Percentiles rank a stretch among this genome's conserved stretches.
Evolutionary conservation across 257 asterid genomes (phyloP).

Genomic region (Jaltomata sinuosa): DNA sequence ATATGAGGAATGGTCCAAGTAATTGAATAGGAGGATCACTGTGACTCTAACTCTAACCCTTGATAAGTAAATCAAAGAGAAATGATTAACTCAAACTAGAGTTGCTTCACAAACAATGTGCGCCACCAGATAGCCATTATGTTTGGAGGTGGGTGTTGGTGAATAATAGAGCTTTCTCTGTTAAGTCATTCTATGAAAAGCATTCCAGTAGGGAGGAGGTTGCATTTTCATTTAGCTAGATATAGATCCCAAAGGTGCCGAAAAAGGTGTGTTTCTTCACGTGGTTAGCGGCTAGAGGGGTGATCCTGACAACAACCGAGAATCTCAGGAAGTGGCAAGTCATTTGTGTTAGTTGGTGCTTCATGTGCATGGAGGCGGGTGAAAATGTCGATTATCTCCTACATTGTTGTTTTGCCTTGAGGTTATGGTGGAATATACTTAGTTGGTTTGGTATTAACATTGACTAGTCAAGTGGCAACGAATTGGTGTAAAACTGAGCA

Average conservation of each 20-base stretch:
- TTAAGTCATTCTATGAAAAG: background rate
- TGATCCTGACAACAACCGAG: background rate
- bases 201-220: background rate
- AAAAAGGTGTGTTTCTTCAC: background rate
- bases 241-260: background rate
- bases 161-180: background rate
- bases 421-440: background rate
- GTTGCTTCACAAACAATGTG: background rate
- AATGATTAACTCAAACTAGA: background rate
- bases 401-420: background rate
- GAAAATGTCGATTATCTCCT: background rate
- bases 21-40: background rate
- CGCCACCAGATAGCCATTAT: background rate
- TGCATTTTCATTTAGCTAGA: background rate
- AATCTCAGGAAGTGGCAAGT: background rate
- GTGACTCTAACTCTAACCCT: background rate
- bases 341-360: background rate
- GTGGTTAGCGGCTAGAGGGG: background rate
- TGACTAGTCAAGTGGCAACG: no score
- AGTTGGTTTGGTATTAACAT: background rate
- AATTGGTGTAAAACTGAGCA: no score
- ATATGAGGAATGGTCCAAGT: background rate
- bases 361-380: background rate
- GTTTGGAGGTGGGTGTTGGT: background rate
- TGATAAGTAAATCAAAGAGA: background rate